Evolutionary conservation across 768 basidiomycete genomes (phyloP).

Genomic region (Mycena leptocephala): DNA sequence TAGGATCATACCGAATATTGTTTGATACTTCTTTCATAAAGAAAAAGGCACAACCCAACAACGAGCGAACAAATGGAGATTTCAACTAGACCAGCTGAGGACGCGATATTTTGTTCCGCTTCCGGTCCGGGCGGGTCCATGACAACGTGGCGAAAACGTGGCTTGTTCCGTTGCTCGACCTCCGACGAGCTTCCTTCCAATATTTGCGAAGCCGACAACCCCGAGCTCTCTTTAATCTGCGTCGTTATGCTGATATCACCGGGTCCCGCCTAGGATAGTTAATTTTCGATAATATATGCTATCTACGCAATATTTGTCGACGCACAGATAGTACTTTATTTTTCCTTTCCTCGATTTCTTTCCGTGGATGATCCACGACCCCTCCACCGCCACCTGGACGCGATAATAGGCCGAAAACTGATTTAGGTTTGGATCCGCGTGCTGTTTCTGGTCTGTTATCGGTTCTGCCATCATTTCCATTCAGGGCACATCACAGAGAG

Average conservation of each 20-base stretch:
- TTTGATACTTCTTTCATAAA: constrained; percentile 25
- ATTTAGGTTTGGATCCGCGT: constrained; percentile 31
- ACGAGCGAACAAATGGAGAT: constrained; percentile 15
- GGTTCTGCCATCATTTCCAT: constrained; percentile 2
- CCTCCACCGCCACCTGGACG: background rate
- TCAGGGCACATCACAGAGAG: constrained; percentile 23
- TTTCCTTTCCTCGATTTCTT: background rate
- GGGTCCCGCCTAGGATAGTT: background rate
- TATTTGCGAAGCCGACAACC: constrained; percentile 43
- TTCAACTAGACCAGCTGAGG: constrained; percentile 28
- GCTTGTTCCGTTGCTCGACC: constrained; percentile 52
- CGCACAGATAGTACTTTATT: background rate
- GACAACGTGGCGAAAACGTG: constrained; percentile 58
- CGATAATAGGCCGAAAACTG: too few relatives aligned
- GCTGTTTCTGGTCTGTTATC: constrained; percentile 2
- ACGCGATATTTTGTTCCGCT: constrained; percentile 42
- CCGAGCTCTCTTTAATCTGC: constrained; percentile 33
- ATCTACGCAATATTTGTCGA: too few relatives aligned
- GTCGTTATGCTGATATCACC: constrained; percentile 24
- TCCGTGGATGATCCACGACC: constrained; percentile 4
- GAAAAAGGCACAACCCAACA: constrained; percentile 4
- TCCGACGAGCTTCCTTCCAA: constrained; percentile 20
- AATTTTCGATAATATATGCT: background rate
- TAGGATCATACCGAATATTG: constrained; percentile 1
- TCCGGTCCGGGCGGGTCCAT: constrained; percentile 43